phyloP scores from a whole-genome alignment of 345 rosid species.

The Balakata baccata region DNA sequence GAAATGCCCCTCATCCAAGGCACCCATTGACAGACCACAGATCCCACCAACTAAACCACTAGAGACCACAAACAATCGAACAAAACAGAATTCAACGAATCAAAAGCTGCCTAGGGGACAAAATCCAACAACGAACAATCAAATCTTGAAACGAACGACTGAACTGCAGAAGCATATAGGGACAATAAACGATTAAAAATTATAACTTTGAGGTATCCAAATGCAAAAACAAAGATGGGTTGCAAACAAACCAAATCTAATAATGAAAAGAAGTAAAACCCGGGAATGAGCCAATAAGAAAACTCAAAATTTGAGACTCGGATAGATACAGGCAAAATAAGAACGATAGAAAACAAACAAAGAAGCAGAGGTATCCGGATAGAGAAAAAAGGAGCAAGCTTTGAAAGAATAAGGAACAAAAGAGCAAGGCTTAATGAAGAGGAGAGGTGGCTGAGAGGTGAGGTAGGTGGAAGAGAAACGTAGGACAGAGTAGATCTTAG shows the following conservation, averaged over 20 bases:
- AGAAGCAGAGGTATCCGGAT: background rate
- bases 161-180: background rate
- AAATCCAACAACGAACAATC: background rate
- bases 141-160: background rate
- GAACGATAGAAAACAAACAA: background rate
- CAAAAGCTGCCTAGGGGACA: background rate
- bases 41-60: conserved; percentile 13
- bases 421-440: background rate
- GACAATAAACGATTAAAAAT: background rate
- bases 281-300: background rate
- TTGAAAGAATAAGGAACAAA: background rate
- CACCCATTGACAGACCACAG: conserved; percentile 58
- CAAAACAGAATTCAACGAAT: background rate
- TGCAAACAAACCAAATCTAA: background rate
- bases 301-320: background rate
- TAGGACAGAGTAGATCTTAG: conserved; percentile 43
- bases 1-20: conserved; percentile 66
- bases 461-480: conserved; percentile 22
- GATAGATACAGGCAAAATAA: background rate
- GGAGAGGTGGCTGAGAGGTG: background rate
- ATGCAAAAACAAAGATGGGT: background rate
- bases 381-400: background rate
- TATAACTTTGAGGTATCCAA: conserved; percentile 1
- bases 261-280: background rate
- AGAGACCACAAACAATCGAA: conserved; percentile 26